Evolutionary conservation across 1,284 basidiomycete species (phyloP).

Genomic region (Thelephora terrestris): DNA sequence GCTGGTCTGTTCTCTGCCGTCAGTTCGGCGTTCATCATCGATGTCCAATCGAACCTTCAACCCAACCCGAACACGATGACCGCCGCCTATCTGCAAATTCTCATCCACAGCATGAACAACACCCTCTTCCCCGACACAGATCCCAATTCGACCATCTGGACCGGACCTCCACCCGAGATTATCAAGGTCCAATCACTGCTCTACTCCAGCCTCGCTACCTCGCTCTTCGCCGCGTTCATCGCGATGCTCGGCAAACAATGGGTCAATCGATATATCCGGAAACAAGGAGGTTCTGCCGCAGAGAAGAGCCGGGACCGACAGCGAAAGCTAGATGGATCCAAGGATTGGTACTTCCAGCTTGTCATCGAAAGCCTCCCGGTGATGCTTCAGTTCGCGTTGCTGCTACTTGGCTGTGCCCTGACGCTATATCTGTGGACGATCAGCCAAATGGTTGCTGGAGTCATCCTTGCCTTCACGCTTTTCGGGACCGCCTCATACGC

Average conservation of each 20-base stretch:
- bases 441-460: not conserved
- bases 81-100: not conserved
- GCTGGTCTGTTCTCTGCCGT: not conserved
- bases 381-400: conserved; percentile 2
- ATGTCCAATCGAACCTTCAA: not conserved
- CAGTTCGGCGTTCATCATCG: not conserved
- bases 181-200: conserved; percentile 1
- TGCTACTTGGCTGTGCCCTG: not conserved
- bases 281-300: not conserved
- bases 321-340: conserved; percentile 1
- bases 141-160: not conserved
- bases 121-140: not conserved
- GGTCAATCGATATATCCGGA: conserved; percentile 1
- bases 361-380: conserved; percentile 3
- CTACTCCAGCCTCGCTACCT: not conserved
- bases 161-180: not conserved
- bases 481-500: not conserved
- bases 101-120: not conserved
- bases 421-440: conserved; percentile 1
- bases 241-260: conserved; percentile 4
- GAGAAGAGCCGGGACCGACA: conserved; percentile 1
- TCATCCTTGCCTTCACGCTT: not conserved
- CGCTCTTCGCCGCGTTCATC: conserved; percentile 1
- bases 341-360: conserved; percentile 1
- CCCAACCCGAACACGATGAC: not conserved